phyloP scores from a whole-genome alignment of 2,329 filamentous ascomycete genomes.

The Nannizzia gypsea region DNA sequence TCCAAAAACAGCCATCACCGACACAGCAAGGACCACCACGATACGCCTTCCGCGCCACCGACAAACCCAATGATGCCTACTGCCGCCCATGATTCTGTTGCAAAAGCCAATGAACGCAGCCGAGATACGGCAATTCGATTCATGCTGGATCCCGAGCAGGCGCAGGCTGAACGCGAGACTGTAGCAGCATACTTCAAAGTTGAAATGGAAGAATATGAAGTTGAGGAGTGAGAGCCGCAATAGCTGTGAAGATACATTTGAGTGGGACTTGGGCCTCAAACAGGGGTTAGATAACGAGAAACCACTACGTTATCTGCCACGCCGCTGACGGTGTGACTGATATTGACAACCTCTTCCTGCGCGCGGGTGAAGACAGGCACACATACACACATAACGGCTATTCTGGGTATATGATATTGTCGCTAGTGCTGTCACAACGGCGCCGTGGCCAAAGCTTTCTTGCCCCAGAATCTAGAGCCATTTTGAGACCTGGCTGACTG shows the following conservation, averaged over 20 bases:
- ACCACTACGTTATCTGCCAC: not conserved
- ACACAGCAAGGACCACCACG: constrained; percentile 11
- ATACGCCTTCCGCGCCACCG: constrained; percentile 18
- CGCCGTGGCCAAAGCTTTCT: too few relatives aligned
- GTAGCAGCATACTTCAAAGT: constrained; percentile 59
- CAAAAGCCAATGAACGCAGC: constrained; percentile 33
- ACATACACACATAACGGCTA: too few relatives aligned
- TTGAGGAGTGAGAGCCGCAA: constrained; percentile 23
- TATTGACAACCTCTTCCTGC: not conserved
- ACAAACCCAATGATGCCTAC: constrained; percentile 35
- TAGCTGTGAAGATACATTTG: not conserved
- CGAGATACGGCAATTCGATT: constrained; percentile 72
- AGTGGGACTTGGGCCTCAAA: not conserved
- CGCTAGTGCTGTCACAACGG: too few relatives aligned
- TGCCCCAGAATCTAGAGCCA: too few relatives aligned
- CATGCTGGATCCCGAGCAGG: constrained; percentile 70
- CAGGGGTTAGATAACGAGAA: too few relatives aligned
- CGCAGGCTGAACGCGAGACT: constrained; percentile 55
- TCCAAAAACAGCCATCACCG: constrained; percentile 11
- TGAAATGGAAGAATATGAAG: constrained; percentile 57
- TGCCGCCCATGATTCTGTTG: constrained; percentile 35
- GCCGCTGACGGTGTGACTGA: not conserved
- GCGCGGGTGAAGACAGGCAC: not conserved
- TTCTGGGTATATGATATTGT: too few relatives aligned
- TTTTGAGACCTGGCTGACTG: too few relatives aligned